Evolutionary conservation across 192 early-diverging fungal genomes (phyloP), one percentile per base, ranked within the genome.

Genomic region (Umbelopsis ramanniana): DNA sequence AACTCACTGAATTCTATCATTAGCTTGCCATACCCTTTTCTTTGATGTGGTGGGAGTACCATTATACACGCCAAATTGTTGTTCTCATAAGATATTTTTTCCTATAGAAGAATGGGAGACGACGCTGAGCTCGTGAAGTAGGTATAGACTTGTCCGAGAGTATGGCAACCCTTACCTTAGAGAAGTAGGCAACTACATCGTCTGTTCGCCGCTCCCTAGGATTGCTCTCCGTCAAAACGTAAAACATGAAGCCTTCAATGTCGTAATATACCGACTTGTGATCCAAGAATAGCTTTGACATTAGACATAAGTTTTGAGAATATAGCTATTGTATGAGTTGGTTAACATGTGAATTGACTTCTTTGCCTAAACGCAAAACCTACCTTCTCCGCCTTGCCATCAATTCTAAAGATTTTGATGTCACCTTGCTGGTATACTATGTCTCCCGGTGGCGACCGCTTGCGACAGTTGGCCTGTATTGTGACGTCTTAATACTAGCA

Each of bases 251-350:
- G 6, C 92, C 86, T 55, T 95, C 93, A 19, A 96, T 87, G 70
- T 98, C 97, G 76, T 96, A 99, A 69, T 93, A 98, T 12, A 98
- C 84, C 1, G 96, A 96, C 77, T 99, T 99, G 85, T 97, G 93
- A 76, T 99, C 97, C 52, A 99, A 79, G 79, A 98, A 99, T 77
- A 96, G 84, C 76, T 98, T 99, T 45, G 94, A 92, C 67, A 99
- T 74, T 19, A 99, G 82, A 50, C 94, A 97, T 23, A 99, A 78
- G 77, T 97, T 98, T 72, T 99, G 97, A 75, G 95, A 96, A 76
- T 96, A 99, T 7, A 96, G 81, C 90, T 93, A 79, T 48, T 69
- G 4, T 43, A 7, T 19, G 33, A 40, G 35, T 33, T 63, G 37
- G 24, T 69, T 46, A 74, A 54, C 12, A 40, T 11, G 40, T 11